phyloP scores from a whole-genome alignment of 1,139 yeast species.

The Sugiyamaella novakii region DNA sequence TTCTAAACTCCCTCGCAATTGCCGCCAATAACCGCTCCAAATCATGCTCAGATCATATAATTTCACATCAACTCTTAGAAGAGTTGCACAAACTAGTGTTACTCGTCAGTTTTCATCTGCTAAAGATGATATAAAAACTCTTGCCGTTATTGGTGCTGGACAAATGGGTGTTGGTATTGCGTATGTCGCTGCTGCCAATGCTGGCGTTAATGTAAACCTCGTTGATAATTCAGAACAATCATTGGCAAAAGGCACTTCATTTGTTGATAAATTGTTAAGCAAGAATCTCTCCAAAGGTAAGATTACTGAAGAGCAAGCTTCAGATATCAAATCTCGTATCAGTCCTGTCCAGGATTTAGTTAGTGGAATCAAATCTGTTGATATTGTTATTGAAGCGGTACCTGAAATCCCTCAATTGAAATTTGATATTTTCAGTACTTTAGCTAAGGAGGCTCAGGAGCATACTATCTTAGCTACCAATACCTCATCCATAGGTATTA shows the following conservation, averaged over 20 bases:
- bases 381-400: slow-evolving; percentile 49
- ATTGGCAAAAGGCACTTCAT: slow-evolving; percentile 39
- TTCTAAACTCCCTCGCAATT: too few species aligned
- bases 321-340: slow-evolving; percentile 38
- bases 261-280: slow-evolving; percentile 44
- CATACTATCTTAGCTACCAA: slow-evolving; percentile 47
- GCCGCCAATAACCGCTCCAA: too few species aligned
- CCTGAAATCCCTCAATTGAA: slow-evolving; percentile 47
- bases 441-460: slow-evolving; percentile 40
- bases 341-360: slow-evolving; percentile 35
- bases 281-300: slow-evolving; percentile 45
- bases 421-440: slow-evolving; percentile 41
- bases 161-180: slow-evolving; percentile 49
- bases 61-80: not conserved
- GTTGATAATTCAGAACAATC: slow-evolving; percentile 43
- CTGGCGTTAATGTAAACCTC: slow-evolving; percentile 43
- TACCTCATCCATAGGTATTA: slow-evolving; percentile 49
- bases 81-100: not conserved
- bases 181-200: slow-evolving; percentile 47
- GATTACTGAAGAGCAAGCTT: slow-evolving; percentile 41
- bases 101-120: slow-evolving; percentile 9
- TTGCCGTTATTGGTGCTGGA: slow-evolving; percentile 47
- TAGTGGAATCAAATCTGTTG: slow-evolving; percentile 38
- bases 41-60: slow-evolving; percentile 3
- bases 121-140: slow-evolving; percentile 11